phyloP scores from a whole-genome alignment of 2,329 filamentous ascomycete species.

The Colletotrichum eleusines region DNA sequence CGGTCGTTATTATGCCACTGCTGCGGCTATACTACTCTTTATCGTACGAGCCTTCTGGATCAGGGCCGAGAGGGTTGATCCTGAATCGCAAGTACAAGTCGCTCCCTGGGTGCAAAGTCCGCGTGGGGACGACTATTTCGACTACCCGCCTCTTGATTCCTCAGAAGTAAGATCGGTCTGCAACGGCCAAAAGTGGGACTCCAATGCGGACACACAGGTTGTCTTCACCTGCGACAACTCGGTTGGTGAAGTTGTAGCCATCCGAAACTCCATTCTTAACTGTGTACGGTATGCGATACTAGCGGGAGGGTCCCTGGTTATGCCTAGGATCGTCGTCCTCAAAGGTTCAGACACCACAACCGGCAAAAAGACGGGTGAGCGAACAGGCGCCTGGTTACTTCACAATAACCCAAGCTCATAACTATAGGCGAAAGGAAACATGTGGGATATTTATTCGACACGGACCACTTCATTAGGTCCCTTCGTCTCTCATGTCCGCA shows the following conservation, averaged over 20 bases:
- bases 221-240: conserved; percentile 56
- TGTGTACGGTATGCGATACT: conserved; percentile 55
- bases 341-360: conserved; percentile 47
- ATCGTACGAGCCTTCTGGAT: neutral
- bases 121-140: conserved; percentile 7
- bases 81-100: neutral
- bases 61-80: neutral
- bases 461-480: conserved; percentile 45
- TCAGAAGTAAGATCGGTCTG: conserved; percentile 44
- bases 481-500: conserved; percentile 46
- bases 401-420: conserved; percentile 44
- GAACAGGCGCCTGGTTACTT: conserved; percentile 19
- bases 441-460: conserved; percentile 48
- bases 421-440: conserved; percentile 44
- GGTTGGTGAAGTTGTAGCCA: conserved; percentile 54
- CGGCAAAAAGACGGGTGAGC: conserved; percentile 45
- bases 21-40: neutral
- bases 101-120: neutral
- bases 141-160: conserved; percentile 41
- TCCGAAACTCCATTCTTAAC: conserved; percentile 56
- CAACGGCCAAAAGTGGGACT: conserved; percentile 44
- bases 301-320: conserved; percentile 52
- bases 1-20: neutral
- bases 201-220: conserved; percentile 41
- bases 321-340: conserved; percentile 52